Evolutionary conservation across 2,329 filamentous ascomycete species (phyloP).

Genomic region (Ceratocystiopsis brevicomis): DNA sequence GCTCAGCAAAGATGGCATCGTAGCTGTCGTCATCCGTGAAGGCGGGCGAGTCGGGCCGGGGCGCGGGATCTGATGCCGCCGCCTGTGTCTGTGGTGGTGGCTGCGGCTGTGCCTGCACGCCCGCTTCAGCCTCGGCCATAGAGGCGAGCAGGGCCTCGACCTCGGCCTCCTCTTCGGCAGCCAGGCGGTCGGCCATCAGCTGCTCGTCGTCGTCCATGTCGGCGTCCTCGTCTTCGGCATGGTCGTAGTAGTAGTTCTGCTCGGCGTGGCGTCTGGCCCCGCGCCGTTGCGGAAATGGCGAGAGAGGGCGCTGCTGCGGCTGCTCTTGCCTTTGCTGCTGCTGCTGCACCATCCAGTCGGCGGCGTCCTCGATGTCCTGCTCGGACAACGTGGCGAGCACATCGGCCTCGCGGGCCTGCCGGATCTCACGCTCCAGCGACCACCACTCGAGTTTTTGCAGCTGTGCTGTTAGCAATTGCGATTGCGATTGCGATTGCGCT

Average conservation of each 20-base stretch:
- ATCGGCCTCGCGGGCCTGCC: constrained; percentile 21
- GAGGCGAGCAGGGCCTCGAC: constrained; percentile 36
- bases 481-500: too few relatives aligned
- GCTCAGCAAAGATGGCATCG: constrained; percentile 45
- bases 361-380: constrained; percentile 32
- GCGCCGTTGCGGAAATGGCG: neutral
- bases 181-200: constrained; percentile 33
- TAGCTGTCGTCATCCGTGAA: constrained; percentile 40
- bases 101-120: neutral
- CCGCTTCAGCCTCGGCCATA: constrained; percentile 14
- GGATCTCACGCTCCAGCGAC: constrained; percentile 19
- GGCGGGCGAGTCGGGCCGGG: constrained; percentile 16
- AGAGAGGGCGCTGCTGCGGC: neutral
- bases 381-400: constrained; percentile 25
- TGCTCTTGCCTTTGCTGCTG: too few relatives aligned
- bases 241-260: constrained; percentile 1
- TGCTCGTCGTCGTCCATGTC: constrained; percentile 23
- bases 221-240: constrained; percentile 11
- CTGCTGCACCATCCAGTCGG: constrained; percentile 14
- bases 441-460: constrained; percentile 23
- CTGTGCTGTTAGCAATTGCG: neutral
- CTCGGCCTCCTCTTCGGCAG: constrained; percentile 34
- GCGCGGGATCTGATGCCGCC: neutral
- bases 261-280: neutral
- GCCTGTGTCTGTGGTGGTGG: neutral